Evolutionary conservation across 257 asterid genomes (phyloP), one percentile per base, ranked within the genome.

Genomic region (Rhazya stricta): DNA sequence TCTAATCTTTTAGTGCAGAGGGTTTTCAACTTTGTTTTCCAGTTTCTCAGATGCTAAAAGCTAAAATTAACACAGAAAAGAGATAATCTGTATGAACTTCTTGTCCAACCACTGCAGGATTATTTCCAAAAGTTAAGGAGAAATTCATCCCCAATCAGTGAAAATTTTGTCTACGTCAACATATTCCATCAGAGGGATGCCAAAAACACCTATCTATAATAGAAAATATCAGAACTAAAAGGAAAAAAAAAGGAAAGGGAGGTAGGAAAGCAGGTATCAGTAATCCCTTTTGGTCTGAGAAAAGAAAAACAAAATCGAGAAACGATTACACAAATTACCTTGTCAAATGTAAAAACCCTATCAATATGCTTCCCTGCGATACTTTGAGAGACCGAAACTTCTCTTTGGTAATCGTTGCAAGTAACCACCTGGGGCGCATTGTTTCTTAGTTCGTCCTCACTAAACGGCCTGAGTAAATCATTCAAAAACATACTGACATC

Each of bases 401-500:
- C 99, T 73, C 92, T 82, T 78, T 83, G 86, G 81, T 85, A 88
- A 18, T 94, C 99, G 72, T 88, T 88, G 73, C 99, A 94, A 39
- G 92, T 86, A 72, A 94, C 87, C 32, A 94, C 97, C 84, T 90
- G 96, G 12, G 98, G 97, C 25, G 97, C 98, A 57, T 94, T 92
- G 80, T 76, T 90, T 81, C 90, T 79, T 81, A 90, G 76, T 85
- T 94, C 99, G 0, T 94, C 99, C 3, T 87, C 94, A 76, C 97
- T 94, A 66, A 90, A 92, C 6, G 99, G 99, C 80, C 99, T 94
- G 76, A 29, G 56, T 73, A 83, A 32, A 73, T 43, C 46, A 41
- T 71, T 69, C n/a, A 79, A 48, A 36, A 9, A 36, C 54, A 51
- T 36, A 66, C 23, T 21, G 2, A 63, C n/a, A 21, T 36, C 51